A percentile compares a stretch with the other conserved stretches of the same genome.
These are phyloP conservation scores for Apiotrichum siamense DNA, from an alignment of 1,284 basidiomycete genomes.

Conservation along the genomic window DNA sequence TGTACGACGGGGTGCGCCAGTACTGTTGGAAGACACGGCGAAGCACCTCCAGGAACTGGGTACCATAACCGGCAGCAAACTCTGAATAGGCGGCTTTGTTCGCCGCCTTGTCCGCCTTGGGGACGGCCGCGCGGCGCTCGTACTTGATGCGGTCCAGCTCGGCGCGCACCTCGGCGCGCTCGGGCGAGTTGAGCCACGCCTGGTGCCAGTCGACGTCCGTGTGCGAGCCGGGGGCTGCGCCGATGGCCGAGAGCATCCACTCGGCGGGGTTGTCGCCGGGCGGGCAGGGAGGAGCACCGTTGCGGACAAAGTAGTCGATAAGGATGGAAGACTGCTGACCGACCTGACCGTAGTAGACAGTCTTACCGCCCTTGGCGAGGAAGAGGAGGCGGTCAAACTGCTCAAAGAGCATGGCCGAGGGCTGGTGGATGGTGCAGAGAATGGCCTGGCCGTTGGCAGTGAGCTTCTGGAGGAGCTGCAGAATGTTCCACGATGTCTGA, in stretches of 20 bases:
- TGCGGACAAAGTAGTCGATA: slow-evolving; percentile 21
- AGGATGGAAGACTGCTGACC: slow-evolving; percentile 46
- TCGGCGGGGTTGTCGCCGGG: slow-evolving; percentile 31
- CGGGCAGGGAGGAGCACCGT: slow-evolving; percentile 20
- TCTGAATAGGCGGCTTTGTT: slow-evolving; percentile 48
- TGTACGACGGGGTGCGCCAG: slow-evolving; percentile 64
- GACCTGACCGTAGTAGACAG: slow-evolving; percentile 30
- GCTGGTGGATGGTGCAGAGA: slow-evolving; percentile 49
- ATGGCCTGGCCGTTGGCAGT: slow-evolving; percentile 65
- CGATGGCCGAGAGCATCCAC: slow-evolving; percentile 54
- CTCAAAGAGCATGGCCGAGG: slow-evolving; percentile 44
- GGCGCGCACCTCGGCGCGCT: slow-evolving; percentile 43
- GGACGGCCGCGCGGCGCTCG: slow-evolving; percentile 29
- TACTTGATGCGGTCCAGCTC: slow-evolving; percentile 49
- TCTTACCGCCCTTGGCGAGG: slow-evolving; percentile 44
- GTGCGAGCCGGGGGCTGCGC: slow-evolving; percentile 59
- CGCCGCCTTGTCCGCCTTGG: slow-evolving; percentile 16
- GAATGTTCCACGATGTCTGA: slow-evolving; percentile 21
- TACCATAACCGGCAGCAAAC: slow-evolving; percentile 54
- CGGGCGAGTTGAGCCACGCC: slow-evolving; percentile 56
- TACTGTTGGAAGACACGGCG: slow-evolving; percentile 55
- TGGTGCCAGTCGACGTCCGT: slow-evolving; percentile 63
- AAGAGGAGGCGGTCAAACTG: slow-evolving; percentile 43
- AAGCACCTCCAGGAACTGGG: slow-evolving; percentile 55
- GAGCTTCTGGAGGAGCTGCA: slow-evolving; percentile 21